Base-by-base conservation (phyloP, 331 rosid species). In the Rhamnella rubrinervis region DNA sequence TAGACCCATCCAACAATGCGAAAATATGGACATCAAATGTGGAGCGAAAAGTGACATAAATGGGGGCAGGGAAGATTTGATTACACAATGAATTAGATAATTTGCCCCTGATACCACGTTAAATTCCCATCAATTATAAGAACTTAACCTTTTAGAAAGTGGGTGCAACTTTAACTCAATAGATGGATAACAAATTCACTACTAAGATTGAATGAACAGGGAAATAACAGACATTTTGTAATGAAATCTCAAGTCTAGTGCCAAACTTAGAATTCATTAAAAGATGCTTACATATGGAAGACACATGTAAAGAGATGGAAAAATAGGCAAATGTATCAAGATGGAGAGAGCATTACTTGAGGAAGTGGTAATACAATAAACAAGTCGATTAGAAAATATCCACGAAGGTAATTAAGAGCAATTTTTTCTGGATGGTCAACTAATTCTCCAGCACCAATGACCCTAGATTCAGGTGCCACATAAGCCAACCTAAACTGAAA, bases 391-490 rank as follows among this genome's bases (percentile, higher is more conserved):
- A 86, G 53, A 72, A 92, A 87, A 49, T 62, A 85, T 65, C 92
- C 66, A 63, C 56, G 18, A 47, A 92, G 47, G 81, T 92, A 92
- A 77, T 86, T 62, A 55, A 73, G 57, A 25, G 96, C 96, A 64
- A 92, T 89, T 80, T 83, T 78, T 73, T 74, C 84, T 9, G 98
- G 98, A 74, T 84, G 88, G 78, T 87, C 98, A 68, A 82, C 92
- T 78, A 92, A 75, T 67, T 83, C 91, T 49, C 98, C 98, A 62
- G 98, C 92, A 79, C 98, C 96, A 74, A 92, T 91, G 61, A 89
- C 95, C 69, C 72, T 78, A 0, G 98, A 74, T 70, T 92, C 98
- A 4, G 91, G 98, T 77, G 92, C 91, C 71, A 92, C 95, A 77
- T 83, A 92, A 58, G 98, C 98, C 84, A 92, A 78, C 82, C 86